Evolutionary conservation across 768 basidiomycete genomes (phyloP), one percentile per base, ranked within the genome.

Genomic region (Tulasnella sp.): DNA sequence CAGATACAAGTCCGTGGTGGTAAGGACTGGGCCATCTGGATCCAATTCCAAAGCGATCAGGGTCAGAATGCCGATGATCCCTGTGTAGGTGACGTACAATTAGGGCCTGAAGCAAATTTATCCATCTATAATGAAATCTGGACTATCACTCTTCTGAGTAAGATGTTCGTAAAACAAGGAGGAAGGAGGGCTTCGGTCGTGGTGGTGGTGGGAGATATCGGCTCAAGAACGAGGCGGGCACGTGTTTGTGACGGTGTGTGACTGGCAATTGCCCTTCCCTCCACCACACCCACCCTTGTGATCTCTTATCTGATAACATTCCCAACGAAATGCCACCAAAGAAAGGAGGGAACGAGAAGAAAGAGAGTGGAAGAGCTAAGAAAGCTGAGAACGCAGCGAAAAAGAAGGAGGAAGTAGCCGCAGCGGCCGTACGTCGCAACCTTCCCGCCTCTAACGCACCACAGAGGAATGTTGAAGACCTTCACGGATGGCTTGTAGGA

Each of bases 371-470:
- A 4, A 84, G 92, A 74, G 91, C 95, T 0, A 96, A 94, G 84
- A 97, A 97, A 83, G 93, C 93, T 34, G 93, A 96, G 81, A 96
- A 94, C 81, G 93, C 94, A 81, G 86, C 88, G 11, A 93, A 91
- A 86, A 96, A 95, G 83, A 87, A 88, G 78, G 88, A 87, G 7
- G 86, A 85, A 4, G 89, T 86, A 0, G 86, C 85, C 14, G 86
- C 85, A 9, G 92, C 89, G 15, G 90, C 87, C 84, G 93, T 90
- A 71, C 69, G 82, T 80, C 74, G 49, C 40, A n/a, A 58, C 31
- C 69, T 77, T 67, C 17, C 40, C 19, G 71, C 39, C 22, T 31
- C 14, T 58, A 40, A 45, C 42, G 12, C 29, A 25, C 76, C 5
- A 19, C 37, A 67, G 39, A 49, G 34, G 25, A 19, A 25, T 15